Conservation (phyloP, 345 rosid genomes). For the Raphanus sativus region DNA sequence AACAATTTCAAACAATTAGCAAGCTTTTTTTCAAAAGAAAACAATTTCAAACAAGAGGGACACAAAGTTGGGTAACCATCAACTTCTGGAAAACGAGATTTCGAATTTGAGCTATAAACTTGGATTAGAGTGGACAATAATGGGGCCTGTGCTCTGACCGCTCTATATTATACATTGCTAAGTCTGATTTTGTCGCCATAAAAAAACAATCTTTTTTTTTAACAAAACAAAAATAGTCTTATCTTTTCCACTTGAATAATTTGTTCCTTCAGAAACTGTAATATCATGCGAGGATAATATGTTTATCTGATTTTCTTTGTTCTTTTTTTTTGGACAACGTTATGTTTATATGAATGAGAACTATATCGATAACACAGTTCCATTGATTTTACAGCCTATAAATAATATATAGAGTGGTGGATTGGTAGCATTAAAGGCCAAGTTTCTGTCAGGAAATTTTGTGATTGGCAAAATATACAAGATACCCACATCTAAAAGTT, state of each 20-base stretch:
- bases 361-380: not conserved
- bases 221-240: not conserved
- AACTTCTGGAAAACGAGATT: slow-evolving; percentile 31
- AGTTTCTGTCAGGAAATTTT: slow-evolving; percentile 19
- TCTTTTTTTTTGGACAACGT: not conserved
- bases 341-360: not conserved
- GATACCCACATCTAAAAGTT: not conserved
- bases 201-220: too few relatives aligned
- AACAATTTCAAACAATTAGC: not conserved
- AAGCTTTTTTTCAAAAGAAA: too few relatives aligned
- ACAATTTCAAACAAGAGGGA: not conserved
- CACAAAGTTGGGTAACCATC: slow-evolving; percentile 18
- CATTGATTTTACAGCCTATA: not conserved
- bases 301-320: not conserved
- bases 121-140: slow-evolving; percentile 21
- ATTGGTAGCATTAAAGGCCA: slow-evolving; percentile 25
- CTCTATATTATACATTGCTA: not conserved
- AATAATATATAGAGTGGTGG: slow-evolving; percentile 16
- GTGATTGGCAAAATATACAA: not conserved
- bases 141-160: slow-evolving; percentile 4
- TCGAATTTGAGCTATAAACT: slow-evolving; percentile 17
- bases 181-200: slow-evolving; percentile 28
- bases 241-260: slow-evolving; percentile 3
- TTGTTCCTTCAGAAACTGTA: not conserved
- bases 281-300: not conserved